Evolutionary conservation across 179 eudicot species (phyloP).

Genomic region (Beta lomatogona): DNA sequence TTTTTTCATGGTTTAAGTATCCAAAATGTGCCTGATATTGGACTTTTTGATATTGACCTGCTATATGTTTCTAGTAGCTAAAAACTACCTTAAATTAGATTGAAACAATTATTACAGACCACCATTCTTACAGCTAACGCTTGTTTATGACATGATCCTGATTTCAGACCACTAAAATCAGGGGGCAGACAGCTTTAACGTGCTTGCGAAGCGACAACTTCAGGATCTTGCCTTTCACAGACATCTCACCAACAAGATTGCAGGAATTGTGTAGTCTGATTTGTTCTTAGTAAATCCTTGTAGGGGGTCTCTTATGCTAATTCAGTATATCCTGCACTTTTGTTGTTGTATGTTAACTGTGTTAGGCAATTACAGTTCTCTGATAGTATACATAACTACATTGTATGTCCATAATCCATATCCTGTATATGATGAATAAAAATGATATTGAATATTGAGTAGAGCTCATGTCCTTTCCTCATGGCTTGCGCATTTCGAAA

Average conservation of each 20-base stretch:
- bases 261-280: conserved; percentile 60
- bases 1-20: too few relatives aligned
- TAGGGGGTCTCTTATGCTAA: neutral
- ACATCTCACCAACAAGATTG: conserved; percentile 50
- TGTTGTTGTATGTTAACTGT: neutral
- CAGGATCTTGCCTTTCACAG: conserved; percentile 51
- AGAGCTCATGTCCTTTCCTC: too few relatives aligned
- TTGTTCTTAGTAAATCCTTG: conserved; percentile 49
- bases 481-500: too few relatives aligned
- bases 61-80: neutral
- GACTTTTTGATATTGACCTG: too few relatives aligned
- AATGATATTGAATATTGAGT: too few relatives aligned
- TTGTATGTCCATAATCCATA: neutral
- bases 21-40: too few relatives aligned
- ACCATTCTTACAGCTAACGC: neutral
- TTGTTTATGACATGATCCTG: neutral
- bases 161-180: conserved; percentile 48
- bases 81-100: too few relatives aligned
- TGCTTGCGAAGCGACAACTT: conserved; percentile 57
- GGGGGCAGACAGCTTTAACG: conserved; percentile 49
- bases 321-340: neutral
- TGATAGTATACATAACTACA: neutral
- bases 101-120: neutral
- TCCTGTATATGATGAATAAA: neutral
- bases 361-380: too few relatives aligned